Conservation (phyloP, 345 rosid species). For the Heritiera littoralis region DNA sequence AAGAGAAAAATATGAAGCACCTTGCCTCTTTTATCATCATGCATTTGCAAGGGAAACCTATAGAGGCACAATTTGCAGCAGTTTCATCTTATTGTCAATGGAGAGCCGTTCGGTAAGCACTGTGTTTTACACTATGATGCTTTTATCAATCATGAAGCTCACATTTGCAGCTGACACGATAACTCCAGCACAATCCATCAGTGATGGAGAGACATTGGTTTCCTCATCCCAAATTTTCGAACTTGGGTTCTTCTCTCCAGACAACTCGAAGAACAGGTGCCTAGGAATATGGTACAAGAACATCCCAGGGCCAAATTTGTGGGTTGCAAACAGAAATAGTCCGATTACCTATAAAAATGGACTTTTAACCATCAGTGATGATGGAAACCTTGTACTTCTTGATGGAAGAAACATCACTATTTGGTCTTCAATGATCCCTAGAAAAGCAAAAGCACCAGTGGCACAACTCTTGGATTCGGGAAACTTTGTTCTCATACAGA, state of each 20-base stretch:
- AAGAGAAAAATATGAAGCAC: no score
- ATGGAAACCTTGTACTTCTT: constrained; percentile 30
- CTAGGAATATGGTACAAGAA: constrained; percentile 19
- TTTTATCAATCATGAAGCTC: not conserved
- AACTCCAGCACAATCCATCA: not conserved
- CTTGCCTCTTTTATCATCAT: no score
- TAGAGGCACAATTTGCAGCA: no score
- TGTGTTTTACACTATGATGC: not conserved
- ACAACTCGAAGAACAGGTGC: not conserved
- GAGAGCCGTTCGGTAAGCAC: not conserved
- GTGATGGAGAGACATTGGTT: constrained; percentile 8
- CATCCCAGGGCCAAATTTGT: not conserved
- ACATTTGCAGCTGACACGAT: not conserved
- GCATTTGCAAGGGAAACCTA: no score
- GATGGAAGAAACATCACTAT: constrained; percentile 18
- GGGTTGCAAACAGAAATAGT: constrained; percentile 32
- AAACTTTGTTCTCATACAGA: constrained; percentile 31
- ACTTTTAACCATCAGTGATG: constrained; percentile 15
- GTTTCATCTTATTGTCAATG: not conserved
- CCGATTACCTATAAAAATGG: constrained; percentile 25
- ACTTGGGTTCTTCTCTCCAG: constrained; percentile 20
- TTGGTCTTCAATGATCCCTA: constrained; percentile 31
- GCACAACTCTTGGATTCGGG: constrained; percentile 32
- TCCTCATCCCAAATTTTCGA: not conserved
- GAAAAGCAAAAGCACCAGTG: constrained; percentile 1